These are phyloP conservation scores for Puccinia sorghi DNA, from an alignment of 1,284 basidiomycete genomes.

Conservation along the genomic window DNA sequence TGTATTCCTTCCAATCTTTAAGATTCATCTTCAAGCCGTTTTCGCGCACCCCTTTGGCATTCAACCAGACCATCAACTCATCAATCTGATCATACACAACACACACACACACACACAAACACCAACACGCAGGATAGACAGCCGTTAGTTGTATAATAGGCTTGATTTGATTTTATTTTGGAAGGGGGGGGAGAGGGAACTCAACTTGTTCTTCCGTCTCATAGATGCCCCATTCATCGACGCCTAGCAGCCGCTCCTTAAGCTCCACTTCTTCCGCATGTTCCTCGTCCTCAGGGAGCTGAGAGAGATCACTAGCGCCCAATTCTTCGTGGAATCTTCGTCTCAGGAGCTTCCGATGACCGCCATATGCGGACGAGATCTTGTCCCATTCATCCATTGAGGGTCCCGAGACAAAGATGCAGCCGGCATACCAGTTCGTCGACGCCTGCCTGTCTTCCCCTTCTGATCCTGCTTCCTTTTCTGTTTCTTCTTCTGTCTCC, in stretches of 20 bases:
- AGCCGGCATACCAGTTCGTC: conserved; percentile 11
- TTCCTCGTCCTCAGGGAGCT: not conserved
- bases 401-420: conserved; percentile 24
- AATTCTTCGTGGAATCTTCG: conserved; percentile 8
- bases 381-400: conserved; percentile 14
- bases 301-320: not conserved
- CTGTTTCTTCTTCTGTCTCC: not conserved
- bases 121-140: no score
- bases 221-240: conserved; percentile 30
- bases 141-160: no score
- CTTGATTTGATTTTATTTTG: not conserved
- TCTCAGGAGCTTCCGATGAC: not conserved
- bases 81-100: conserved; percentile 10
- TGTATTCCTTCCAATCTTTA: conserved; percentile 40
- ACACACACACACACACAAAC: not conserved
- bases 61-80: conserved; percentile 36
- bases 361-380: not conserved
- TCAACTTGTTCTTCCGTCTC: conserved; percentile 24
- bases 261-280: not conserved
- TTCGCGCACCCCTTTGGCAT: conserved; percentile 33
- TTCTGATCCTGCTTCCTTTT: no score
- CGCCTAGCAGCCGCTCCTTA: not conserved
- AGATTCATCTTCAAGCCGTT: conserved; percentile 13
- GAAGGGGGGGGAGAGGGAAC: not conserved
- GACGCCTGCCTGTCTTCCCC: no score